phyloP scores from a whole-genome alignment of 495 filamentous ascomycete species.

The Xylaria nigripes region DNA sequence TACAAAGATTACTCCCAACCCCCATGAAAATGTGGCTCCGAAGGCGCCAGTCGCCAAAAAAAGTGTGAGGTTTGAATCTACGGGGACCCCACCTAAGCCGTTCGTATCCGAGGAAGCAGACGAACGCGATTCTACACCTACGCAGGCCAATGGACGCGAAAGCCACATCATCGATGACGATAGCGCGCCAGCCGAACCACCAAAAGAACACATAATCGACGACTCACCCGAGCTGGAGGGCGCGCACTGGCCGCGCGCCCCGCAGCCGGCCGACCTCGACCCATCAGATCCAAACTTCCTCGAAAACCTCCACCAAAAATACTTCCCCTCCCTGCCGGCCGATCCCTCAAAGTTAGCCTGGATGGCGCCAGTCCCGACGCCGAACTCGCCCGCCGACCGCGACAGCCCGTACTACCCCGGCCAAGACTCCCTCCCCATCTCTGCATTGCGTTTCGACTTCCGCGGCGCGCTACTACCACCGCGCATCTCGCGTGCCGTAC shows the following conservation, averaged over 20 bases:
- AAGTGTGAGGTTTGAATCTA: background rate
- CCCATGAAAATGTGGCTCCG: slow-evolving; percentile 1
- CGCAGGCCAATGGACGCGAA: slow-evolving; percentile 6
- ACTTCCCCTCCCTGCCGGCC: slow-evolving; percentile 78
- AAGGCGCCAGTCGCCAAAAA: background rate
- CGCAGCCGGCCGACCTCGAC: slow-evolving; percentile 59
- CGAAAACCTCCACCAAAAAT: slow-evolving; percentile 72
- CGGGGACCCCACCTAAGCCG: background rate
- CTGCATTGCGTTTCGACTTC: slow-evolving; percentile 83
- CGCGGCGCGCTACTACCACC: slow-evolving; percentile 70
- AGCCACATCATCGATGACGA: slow-evolving; percentile 15
- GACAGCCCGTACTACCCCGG: slow-evolving; percentile 72
- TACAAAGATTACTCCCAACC: slow-evolving; percentile 21
- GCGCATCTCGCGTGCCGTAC: slow-evolving; percentile 57
- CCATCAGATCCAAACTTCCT: slow-evolving; percentile 77
- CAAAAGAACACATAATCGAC: slow-evolving; percentile 44
- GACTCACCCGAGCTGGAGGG: slow-evolving; percentile 19
- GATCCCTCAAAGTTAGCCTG: slow-evolving; percentile 83
- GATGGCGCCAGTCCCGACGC: slow-evolving; percentile 65
- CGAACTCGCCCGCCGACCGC: slow-evolving; percentile 49
- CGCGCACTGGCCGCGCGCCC: slow-evolving; percentile 33
- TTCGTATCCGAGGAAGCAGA: slow-evolving; percentile 21
- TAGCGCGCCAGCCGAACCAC: slow-evolving; percentile 23
- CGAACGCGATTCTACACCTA: slow-evolving; percentile 7
- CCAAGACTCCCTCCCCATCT: slow-evolving; percentile 60